Conservation (phyloP, 1,284 basidiomycete species). For the Porodaedalea pini region DNA sequence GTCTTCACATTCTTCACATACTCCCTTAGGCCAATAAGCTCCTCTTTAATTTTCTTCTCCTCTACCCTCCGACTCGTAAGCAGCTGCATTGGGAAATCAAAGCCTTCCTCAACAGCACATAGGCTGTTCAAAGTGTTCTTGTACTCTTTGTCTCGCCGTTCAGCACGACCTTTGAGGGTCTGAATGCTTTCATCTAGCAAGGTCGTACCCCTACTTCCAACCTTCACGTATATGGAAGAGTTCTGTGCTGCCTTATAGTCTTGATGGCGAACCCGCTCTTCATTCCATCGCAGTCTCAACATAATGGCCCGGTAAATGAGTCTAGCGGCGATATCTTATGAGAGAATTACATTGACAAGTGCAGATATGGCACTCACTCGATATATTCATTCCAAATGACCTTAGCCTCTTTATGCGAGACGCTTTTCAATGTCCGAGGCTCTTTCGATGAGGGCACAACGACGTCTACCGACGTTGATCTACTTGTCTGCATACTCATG, state of each 20-base stretch:
- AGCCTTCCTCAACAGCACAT: constrained; percentile 4
- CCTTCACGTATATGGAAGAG: constrained; percentile 4
- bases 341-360: background rate
- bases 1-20: constrained; percentile 1
- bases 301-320: background rate
- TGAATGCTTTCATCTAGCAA: background rate
- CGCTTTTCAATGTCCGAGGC: background rate
- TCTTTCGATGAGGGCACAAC: background rate
- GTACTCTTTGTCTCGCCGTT: background rate
- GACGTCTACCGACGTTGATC: background rate
- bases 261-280: background rate
- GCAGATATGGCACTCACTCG: background rate
- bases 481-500: background rate
- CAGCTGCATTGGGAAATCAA: constrained; percentile 11
- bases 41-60: background rate
- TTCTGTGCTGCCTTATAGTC: constrained; percentile 8
- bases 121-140: background rate
- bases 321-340: too few relatives aligned
- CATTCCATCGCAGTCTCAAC: background rate
- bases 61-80: background rate
- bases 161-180: background rate
- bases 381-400: constrained; percentile 2
- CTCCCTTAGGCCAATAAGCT: background rate
- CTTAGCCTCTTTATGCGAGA: constrained; percentile 10
- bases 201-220: background rate